Conservation (phyloP, 1,284 basidiomycete genomes). For the Trichosporon sp. region DNA sequence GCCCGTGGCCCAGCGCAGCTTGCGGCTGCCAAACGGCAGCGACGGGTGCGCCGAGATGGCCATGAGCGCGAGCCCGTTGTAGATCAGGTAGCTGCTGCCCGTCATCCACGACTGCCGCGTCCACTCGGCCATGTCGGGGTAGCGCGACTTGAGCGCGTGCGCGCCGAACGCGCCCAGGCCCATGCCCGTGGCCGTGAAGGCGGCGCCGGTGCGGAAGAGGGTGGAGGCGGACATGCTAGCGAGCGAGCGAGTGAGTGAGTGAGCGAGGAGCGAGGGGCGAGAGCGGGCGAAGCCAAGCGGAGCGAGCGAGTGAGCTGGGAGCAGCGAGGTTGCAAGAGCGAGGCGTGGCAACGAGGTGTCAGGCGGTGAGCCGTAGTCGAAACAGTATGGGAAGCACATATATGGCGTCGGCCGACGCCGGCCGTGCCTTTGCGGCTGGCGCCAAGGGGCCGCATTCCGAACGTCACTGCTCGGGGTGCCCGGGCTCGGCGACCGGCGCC, state of each 20-base stretch:
- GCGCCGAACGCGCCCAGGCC: slow-evolving; percentile 48
- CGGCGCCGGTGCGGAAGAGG: slow-evolving; percentile 33
- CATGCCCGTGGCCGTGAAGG: slow-evolving; percentile 46
- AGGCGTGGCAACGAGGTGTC: too few relatives aligned
- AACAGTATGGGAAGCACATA: neutral
- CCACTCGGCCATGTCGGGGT: slow-evolving; percentile 40
- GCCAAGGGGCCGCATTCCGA: neutral
- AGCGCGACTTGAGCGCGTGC: slow-evolving; percentile 41
- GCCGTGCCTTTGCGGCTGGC: neutral
- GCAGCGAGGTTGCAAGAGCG: too few relatives aligned
- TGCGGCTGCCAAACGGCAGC: slow-evolving; percentile 51
- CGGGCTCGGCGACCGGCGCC: neutral
- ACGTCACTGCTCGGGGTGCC: neutral
- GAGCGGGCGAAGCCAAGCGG: neutral
- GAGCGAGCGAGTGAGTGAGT: neutral
- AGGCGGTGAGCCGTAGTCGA: neutral
- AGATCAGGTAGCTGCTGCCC: slow-evolving; percentile 53
- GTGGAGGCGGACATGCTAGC: slow-evolving; percentile 20
- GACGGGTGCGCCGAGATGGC: slow-evolving; percentile 66
- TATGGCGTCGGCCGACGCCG: neutral
- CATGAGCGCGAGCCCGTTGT: slow-evolving; percentile 70
- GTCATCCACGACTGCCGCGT: slow-evolving; percentile 40
- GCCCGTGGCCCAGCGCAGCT: slow-evolving; percentile 64
- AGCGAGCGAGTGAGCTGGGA: neutral
- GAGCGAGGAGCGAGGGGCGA: neutral